These are phyloP conservation scores for Albatrellus ellisii DNA, from an alignment of 768 basidiomycete genomes.

Conservation along the genomic window DNA sequence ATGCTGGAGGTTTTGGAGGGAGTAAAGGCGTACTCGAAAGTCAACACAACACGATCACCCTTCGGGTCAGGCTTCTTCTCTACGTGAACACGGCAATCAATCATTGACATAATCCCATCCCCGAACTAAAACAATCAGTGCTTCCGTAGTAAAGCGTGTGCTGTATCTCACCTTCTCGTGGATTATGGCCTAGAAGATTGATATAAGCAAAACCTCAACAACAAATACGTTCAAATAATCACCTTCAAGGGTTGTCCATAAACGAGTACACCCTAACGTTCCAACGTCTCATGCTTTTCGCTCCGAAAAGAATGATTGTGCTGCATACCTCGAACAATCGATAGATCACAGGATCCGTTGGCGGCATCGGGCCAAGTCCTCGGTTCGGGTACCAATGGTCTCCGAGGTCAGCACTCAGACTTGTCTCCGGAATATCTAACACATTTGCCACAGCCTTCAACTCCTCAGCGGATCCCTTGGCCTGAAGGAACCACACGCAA, in stretches of 20 bases:
- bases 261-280: conserved; percentile 46
- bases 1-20: background rate
- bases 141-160: background rate
- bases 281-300: background rate
- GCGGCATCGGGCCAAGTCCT: conserved; percentile 54
- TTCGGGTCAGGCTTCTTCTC: conserved; percentile 62
- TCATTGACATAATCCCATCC: conserved; percentile 85
- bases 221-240: conserved; percentile 4
- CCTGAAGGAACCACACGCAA: conserved; percentile 31
- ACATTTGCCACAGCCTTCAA: conserved; percentile 35
- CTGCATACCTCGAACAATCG: conserved; percentile 59
- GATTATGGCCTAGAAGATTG: conserved; percentile 39
- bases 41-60: conserved; percentile 68
- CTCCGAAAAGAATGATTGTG: background rate
- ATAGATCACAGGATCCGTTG: conserved; percentile 71
- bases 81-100: conserved; percentile 63
- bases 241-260: conserved; percentile 77
- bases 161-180: conserved; percentile 51
- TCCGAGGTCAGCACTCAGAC: conserved; percentile 35
- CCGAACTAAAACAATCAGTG: conserved; percentile 41
- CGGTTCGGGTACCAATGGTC: conserved; percentile 68
- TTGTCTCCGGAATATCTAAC: conserved; percentile 32
- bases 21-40: conserved; percentile 52
- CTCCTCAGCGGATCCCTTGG: conserved; percentile 53
- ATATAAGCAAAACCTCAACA: background rate